Percentiles rank a stretch among this genome's conserved stretches.
Conservation (phyloP, 2,329 filamentous ascomycete genomes). For the Botrytis tulipae region DNA sequence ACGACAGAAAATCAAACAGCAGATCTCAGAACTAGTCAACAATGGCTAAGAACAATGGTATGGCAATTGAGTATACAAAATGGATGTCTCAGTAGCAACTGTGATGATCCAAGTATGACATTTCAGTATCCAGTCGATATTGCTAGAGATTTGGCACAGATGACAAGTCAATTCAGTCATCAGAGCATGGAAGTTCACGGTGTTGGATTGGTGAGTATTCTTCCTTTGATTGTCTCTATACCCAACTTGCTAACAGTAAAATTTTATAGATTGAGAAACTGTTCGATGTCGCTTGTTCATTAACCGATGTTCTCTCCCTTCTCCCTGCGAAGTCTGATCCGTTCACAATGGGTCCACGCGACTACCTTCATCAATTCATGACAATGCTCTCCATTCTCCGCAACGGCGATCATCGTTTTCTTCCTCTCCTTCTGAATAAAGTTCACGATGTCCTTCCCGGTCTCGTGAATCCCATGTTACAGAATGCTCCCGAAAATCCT, state of each 20-base stretch:
- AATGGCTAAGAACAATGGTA: conserved; percentile 62
- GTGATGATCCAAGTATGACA: conserved; percentile 53
- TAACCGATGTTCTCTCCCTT: conserved; percentile 70
- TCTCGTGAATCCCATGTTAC: conserved; percentile 59
- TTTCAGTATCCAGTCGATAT: conserved; percentile 64
- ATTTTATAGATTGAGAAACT: conserved; percentile 67
- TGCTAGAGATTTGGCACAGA: conserved; percentile 58
- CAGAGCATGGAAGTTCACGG: conserved; percentile 73
- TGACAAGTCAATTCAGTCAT: conserved; percentile 70
- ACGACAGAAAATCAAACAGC: conserved; percentile 52
- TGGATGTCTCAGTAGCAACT: conserved; percentile 49
- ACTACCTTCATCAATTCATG: conserved; percentile 69
- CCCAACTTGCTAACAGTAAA: conserved; percentile 19
- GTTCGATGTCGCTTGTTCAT: conserved; percentile 70
- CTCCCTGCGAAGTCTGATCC: conserved; percentile 59
- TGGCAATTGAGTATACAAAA: conserved; percentile 62
- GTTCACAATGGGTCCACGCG: conserved; percentile 66
- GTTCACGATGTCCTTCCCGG: conserved; percentile 68
- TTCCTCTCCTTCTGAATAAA: conserved; percentile 74
- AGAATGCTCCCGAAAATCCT: conserved; percentile 54
- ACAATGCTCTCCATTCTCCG: conserved; percentile 67
- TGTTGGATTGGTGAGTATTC: conserved; percentile 62
- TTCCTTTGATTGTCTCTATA: neutral
- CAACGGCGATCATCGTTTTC: conserved; percentile 72
- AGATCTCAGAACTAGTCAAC: conserved; percentile 58